Base-by-base conservation (phyloP, 2,329 filamentous ascomycete species). In the Bipolaris cookei region DNA sequence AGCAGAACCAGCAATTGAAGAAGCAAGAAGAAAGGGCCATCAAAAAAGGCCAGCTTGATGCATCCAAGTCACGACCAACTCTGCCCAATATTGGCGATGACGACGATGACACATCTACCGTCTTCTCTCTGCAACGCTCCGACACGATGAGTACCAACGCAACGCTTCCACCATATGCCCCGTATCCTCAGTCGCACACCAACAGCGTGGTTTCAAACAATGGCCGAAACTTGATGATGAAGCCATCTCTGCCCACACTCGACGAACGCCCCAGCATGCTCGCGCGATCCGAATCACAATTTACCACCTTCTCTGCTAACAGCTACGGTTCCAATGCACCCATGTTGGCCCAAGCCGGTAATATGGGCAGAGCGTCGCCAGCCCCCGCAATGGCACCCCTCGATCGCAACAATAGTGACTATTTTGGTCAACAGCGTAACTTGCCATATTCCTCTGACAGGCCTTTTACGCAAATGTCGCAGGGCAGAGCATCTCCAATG, bases 321-420 rank as follows among this genome's bases (percentile, higher is more conserved):
- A 90, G 83, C 69, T 89, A 86, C 68, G 84, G 82, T 11, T 87
- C 88, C 2, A 85, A 88, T 58, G 83, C 85, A 6, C 86, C 89
- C 1, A 80, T 91, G 5, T 76, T 90, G 35, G 76, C 79, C 16
- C 81, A 84, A 57, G 86, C 87, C 5, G 82, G 83, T 30, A 81
- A 83, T 6, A 89, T 89, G 84, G 87, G 86, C 16, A 63, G 54
- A 37, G 58, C 69, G 1, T 71, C 73, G 16, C 70, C 74, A 13
- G 42, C 61, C 20, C 72, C 72, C 39, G 66, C 72, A 6, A 68
- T 76, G 62, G 72, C 72, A 45, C 51, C 64, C 28, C 56, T 71
- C 1, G 67, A 71, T 34, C 67, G 64, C 11, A 69, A 70, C 28
- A 59, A 52, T 14, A 47, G 43, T 38, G 68, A 73, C 11, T 74